Base-by-base conservation (phyloP, 345 rosid species). In the Eutrema heterophyllum region DNA sequence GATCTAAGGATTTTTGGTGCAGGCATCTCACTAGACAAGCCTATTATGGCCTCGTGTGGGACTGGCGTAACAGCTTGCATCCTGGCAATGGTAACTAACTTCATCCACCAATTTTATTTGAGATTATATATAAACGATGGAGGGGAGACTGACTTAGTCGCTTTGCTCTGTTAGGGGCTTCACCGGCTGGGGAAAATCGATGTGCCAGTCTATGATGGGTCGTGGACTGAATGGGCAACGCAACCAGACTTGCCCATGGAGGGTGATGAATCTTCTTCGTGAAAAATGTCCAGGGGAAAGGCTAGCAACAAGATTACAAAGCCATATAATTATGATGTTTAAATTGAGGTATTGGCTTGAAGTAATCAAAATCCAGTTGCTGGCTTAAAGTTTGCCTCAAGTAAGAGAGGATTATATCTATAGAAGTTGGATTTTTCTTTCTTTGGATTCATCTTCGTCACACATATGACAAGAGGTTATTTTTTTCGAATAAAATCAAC, bases 181-280 rank as follows among this genome's bases (percentile, higher is more conserved):
- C 91, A 90, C 73, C 94, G 94, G 57, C 82, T 96, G 13, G 98
- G 98, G 66, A 92, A 89, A 81, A 70, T 81, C 39, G 89, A 96
- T 63, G 97, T 89, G 59, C 84, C 97, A 2, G 83, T 92, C 8
- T 96, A 96, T 40, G 99, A 96, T 78, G 99, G 99, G 36, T 92
- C 98, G 11, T 96, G 98, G 99, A 96, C 97, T 1, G 99, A 96
- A 82, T 96, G 98, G 98, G 99, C 91, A 58, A 87, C 84, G 2
- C 76, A 86, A 14, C 82, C 97, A 2, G 94, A 85, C 51, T 82
- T 91, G 51, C 90, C 90, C 2, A 83, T 89, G 5, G 74, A 84
- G 6, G 58, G 79, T 26, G 62, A 44, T 18, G 79, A 82, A 11
- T 79, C 81, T 14, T 32, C 61, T 41, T 51, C 57, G 33, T 77